Evolutionary conservation across 805 yeast genomes (phyloP).

Genomic region (Saccharomycopsis babjevae): DNA sequence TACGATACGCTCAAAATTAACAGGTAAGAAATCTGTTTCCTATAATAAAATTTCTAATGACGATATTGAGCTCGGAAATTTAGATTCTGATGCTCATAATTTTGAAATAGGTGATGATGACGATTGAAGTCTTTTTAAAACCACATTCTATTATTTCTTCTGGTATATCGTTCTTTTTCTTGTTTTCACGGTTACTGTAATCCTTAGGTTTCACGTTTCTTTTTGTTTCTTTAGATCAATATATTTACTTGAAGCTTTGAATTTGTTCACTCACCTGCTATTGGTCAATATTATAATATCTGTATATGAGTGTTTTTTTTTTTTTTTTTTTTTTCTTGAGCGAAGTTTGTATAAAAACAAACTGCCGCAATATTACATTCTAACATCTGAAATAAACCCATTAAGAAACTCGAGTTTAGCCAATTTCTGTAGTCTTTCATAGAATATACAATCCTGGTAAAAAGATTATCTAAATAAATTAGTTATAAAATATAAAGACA

Average conservation of each 20-base stretch:
- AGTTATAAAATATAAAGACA: neutral
- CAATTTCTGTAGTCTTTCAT: too few relatives aligned
- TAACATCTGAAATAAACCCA: too few relatives aligned
- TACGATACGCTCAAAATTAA: neutral
- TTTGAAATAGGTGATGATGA: constrained; percentile 12
- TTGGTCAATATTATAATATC: neutral
- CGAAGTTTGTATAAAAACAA: too few relatives aligned
- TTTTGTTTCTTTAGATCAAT: too few relatives aligned
- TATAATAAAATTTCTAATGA: neutral
- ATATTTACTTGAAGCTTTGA: neutral
- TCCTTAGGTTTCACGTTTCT: too few relatives aligned
- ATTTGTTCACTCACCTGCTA: neutral
- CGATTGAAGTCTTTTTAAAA: neutral
- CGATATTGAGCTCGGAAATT: constrained; percentile 15
- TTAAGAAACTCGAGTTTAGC: too few relatives aligned
- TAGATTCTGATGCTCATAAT: constrained; percentile 1
- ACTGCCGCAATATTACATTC: too few relatives aligned
- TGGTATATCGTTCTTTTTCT: neutral
- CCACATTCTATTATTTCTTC: neutral
- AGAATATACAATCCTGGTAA: too few relatives aligned
- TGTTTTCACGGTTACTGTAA: neutral
- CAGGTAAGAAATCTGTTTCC: neutral
- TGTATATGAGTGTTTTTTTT: neutral
- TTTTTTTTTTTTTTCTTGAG: neutral
- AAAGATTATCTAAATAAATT: too few relatives aligned